Evolutionary conservation across 2,329 filamentous ascomycete species (phyloP).

Genomic region (Fusarium phyllophilum): DNA sequence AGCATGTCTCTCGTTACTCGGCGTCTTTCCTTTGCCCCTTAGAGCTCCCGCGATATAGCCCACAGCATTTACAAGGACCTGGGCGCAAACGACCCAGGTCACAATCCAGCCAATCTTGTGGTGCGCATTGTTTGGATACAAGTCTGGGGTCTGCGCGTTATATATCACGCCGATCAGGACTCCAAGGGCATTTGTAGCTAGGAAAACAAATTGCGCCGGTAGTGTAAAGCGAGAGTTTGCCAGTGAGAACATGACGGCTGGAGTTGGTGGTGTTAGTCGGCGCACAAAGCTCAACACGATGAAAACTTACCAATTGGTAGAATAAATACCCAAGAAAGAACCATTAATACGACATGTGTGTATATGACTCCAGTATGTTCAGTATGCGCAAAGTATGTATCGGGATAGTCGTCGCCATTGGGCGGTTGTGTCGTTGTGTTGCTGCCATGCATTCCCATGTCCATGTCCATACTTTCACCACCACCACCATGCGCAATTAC

Average conservation of each 20-base stretch:
- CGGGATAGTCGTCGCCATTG: slow-evolving; percentile 49
- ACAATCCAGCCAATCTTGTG: slow-evolving; percentile 88
- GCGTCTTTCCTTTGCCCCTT: background rate
- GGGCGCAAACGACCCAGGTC: slow-evolving; percentile 76
- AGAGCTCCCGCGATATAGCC: slow-evolving; percentile 62
- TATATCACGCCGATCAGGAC: slow-evolving; percentile 76
- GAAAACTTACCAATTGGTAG: slow-evolving; percentile 73
- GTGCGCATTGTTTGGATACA: slow-evolving; percentile 90
- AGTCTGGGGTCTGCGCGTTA: slow-evolving; percentile 82
- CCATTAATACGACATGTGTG: slow-evolving; percentile 77
- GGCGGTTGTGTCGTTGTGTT: slow-evolving; percentile 37
- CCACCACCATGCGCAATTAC: slow-evolving; percentile 35
- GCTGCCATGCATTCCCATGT: slow-evolving; percentile 10
- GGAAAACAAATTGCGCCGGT: slow-evolving; percentile 73
- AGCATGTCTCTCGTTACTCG: slow-evolving; percentile 47
- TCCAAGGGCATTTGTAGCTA: slow-evolving; percentile 71
- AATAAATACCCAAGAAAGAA: slow-evolving; percentile 76
- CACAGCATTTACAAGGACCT: slow-evolving; percentile 75
- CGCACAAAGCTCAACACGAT: background rate
- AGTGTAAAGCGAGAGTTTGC: slow-evolving; percentile 80
- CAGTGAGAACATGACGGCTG: slow-evolving; percentile 88
- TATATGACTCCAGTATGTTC: slow-evolving; percentile 68
- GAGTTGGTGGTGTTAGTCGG: slow-evolving; percentile 9
- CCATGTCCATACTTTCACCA: slow-evolving; percentile 17
- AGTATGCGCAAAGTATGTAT: slow-evolving; percentile 69